Evolutionary conservation across 2,329 filamentous ascomycete genomes (phyloP).

Genomic region (Epicoccum nigrum): DNA sequence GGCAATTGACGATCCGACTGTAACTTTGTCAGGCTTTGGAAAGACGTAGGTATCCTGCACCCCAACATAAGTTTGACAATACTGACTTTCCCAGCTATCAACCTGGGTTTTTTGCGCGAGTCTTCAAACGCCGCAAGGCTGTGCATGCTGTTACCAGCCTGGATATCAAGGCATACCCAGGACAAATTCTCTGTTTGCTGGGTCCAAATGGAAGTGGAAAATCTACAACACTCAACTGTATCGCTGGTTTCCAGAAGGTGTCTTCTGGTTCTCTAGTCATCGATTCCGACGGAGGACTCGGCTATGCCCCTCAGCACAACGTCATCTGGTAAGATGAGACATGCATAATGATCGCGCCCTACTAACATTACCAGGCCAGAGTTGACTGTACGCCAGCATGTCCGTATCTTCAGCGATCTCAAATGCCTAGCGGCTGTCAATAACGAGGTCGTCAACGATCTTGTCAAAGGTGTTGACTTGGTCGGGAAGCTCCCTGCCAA

Average conservation of each 20-base stretch:
- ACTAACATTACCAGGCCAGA: constrained; percentile 45
- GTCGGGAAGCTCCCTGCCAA: constrained; percentile 71
- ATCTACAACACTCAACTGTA: constrained; percentile 34
- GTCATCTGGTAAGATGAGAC: constrained; percentile 24
- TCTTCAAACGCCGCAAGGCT: constrained; percentile 28
- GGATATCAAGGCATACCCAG: constrained; percentile 26
- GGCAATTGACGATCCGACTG: constrained; percentile 48
- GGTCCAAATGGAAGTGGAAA: constrained; percentile 38
- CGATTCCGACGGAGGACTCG: constrained; percentile 31
- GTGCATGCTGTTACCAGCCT: constrained; percentile 30
- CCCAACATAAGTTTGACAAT: not conserved
- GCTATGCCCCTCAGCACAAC: constrained; percentile 36
- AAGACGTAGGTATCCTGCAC: constrained; percentile 25
- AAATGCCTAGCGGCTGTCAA: constrained; percentile 36
- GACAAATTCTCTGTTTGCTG: constrained; percentile 36
- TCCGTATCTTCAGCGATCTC: constrained; percentile 37
- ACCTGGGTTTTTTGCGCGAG: constrained; percentile 20
- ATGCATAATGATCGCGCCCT: not conserved
- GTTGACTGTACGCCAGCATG: constrained; percentile 37
- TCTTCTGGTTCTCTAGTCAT: constrained; percentile 31
- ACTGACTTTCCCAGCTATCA: constrained; percentile 19
- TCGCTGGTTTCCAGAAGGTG: constrained; percentile 30
- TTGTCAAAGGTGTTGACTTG: constrained; percentile 68
- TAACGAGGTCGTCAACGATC: constrained; percentile 57
- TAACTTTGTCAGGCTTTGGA: constrained; percentile 24